These are phyloP conservation scores for Teunomyces cretensis DNA, from an alignment of 805 yeast species.

Conservation along the genomic window DNA sequence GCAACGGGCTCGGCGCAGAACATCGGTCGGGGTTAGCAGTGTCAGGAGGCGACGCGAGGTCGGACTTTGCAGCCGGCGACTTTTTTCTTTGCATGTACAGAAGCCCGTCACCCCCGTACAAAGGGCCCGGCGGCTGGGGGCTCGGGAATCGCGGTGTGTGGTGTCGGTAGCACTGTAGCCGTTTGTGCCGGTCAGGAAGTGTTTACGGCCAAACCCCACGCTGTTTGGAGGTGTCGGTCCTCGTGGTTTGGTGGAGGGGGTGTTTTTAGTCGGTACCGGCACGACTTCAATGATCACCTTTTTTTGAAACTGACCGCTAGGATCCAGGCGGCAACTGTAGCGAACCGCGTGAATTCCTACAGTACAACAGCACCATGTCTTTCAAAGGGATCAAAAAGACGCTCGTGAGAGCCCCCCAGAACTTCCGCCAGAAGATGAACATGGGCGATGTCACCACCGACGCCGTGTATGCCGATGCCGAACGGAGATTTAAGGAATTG, in stretches of 20 bases:
- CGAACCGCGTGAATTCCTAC: neutral
- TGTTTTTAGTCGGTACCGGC: neutral
- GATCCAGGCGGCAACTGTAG: neutral
- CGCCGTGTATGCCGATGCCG: constrained; percentile 92
- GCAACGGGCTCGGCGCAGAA: too few species aligned
- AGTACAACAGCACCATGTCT: constrained; percentile 47
- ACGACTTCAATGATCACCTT: constrained; percentile 3
- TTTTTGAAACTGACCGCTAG: neutral
- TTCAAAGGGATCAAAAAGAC: constrained; percentile 86
- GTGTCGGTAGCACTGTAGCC: too few species aligned
- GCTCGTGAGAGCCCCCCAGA: constrained; percentile 86
- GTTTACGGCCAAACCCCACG: too few species aligned
- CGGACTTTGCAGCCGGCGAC: neutral
- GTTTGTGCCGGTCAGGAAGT: too few species aligned
- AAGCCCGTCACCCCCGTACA: too few species aligned
- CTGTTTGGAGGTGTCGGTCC: too few species aligned
- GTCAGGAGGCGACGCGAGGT: too few species aligned
- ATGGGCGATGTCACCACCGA: constrained; percentile 69
- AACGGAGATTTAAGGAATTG: constrained; percentile 89
- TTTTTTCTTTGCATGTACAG: neutral
- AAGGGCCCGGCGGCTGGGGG: too few species aligned
- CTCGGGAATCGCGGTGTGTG: too few species aligned
- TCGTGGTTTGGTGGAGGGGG: too few species aligned
- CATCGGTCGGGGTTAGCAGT: too few species aligned
- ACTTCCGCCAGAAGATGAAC: constrained; percentile 83